Evolutionary conservation across 2,329 filamentous ascomycete species (phyloP).

Genomic region (Cercospora beticola): DNA sequence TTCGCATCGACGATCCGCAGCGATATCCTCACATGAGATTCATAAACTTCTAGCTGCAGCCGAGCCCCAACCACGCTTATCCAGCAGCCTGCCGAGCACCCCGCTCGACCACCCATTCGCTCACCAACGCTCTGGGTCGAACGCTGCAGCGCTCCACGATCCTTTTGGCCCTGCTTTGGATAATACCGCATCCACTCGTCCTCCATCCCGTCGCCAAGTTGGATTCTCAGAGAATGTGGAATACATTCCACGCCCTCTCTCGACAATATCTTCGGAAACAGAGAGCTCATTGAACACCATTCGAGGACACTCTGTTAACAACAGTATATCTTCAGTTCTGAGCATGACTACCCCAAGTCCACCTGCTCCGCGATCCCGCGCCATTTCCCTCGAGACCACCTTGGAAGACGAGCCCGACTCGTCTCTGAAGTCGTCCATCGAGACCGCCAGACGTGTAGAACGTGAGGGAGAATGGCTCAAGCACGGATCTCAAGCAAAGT

Average conservation of each 20-base stretch:
- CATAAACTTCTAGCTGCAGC: conserved; percentile 62
- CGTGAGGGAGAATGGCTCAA: conserved; percentile 38
- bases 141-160: conserved; percentile 1
- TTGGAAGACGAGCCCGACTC: conserved; percentile 53
- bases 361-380: conserved; percentile 44
- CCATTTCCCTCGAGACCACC: conserved; percentile 42
- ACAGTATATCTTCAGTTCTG: conserved; percentile 76
- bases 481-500: conserved; percentile 23
- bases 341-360: conserved; percentile 57
- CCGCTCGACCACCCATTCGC: conserved; percentile 29
- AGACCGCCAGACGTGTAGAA: conserved; percentile 32
- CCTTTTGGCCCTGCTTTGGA: conserved; percentile 11
- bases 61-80: conserved; percentile 31
- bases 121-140: neutral
- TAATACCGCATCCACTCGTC: conserved; percentile 38
- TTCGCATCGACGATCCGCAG: conserved; percentile 74
- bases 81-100: conserved; percentile 39
- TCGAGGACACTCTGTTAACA: conserved; percentile 70
- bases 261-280: conserved; percentile 79
- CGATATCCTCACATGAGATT: conserved; percentile 81
- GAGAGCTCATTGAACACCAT: conserved; percentile 71
- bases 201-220: conserved; percentile 62
- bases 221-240: conserved; percentile 83
- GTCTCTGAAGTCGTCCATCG: conserved; percentile 51
- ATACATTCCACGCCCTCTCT: conserved; percentile 78